Evolutionary conservation across 164 flowering plant genomes (phyloP).

Genomic region (Platanus orientalis): DNA sequence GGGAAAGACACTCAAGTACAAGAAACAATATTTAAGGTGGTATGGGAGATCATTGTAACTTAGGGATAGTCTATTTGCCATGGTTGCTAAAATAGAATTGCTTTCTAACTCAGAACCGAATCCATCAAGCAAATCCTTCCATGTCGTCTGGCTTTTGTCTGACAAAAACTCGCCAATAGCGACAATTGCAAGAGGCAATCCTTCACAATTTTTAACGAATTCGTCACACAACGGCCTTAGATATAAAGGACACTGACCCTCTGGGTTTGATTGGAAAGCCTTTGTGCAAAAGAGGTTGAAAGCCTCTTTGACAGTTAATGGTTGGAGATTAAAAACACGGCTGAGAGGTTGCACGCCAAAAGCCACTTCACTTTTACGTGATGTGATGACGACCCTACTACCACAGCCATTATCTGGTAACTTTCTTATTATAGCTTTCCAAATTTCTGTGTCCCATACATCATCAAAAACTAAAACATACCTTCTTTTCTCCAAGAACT

Average conservation of each 20-base stretch:
- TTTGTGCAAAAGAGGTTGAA: slow-evolving; percentile 12
- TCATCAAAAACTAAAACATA: slow-evolving; percentile 24
- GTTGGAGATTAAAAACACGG: neutral
- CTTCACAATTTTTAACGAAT: slow-evolving; percentile 20
- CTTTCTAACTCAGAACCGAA: neutral
- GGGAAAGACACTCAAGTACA: neutral
- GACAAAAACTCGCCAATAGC: slow-evolving; percentile 5
- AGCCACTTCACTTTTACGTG: slow-evolving; percentile 18
- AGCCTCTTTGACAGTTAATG: neutral
- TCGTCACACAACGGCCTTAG: slow-evolving; percentile 6
- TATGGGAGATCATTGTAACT: neutral
- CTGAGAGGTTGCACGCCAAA: neutral
- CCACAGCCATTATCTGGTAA: slow-evolving; percentile 14
- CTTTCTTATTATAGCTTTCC: slow-evolving; percentile 17
- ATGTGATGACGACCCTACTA: slow-evolving; percentile 23
- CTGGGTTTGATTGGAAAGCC: slow-evolving; percentile 2
- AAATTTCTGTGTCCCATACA: slow-evolving; percentile 15
- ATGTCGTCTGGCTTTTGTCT: neutral
- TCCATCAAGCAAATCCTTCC: neutral
- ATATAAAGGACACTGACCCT: slow-evolving; percentile 15
- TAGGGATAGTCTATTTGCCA: neutral
- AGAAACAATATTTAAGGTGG: neutral
- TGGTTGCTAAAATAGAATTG: neutral
- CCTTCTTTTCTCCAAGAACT: slow-evolving; percentile 8
- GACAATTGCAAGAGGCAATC: slow-evolving; percentile 28